Evolutionary conservation across 2,329 filamentous ascomycete genomes (phyloP), one percentile per base, ranked within the genome.

Genomic region (Fusarium sulawesiense): DNA sequence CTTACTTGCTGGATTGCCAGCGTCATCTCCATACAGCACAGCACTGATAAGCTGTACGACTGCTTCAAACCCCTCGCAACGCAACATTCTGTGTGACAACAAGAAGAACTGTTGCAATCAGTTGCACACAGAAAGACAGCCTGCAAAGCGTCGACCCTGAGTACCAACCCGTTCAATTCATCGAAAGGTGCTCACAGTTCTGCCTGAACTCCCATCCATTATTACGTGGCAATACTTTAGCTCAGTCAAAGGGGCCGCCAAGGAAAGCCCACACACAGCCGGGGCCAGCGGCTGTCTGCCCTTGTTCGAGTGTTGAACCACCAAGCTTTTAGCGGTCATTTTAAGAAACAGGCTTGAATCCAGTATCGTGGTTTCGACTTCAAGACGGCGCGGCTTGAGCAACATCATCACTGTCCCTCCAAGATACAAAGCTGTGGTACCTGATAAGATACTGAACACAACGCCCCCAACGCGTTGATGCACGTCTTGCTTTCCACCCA

Each of bases 161-260:
- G 47, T 69, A 45, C 27, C 42, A n/a, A 47, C 20, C 20, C 11
- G 11, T 48, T 21, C 54, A 50, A 14, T 49, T 50, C 54, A 44
- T 60, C 18, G 13, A 30, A 58, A 63, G 46, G 53, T 56, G 50
- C 37, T 57, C 60, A 44, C 56, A 73, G 69, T 66, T 56, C 61
- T 70, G 61, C 40, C 66, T 70, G 45, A 53, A 60, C 53, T 62
- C 63, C 72, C 60, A 50, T 71, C 21, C 68, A 73, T 76, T 75
- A 73, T 76, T 75, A 75, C 73, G 73, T 76, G 73, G 73, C 73
- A 73, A 73, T 56, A 72, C 62, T 73, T 44, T 73, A 71, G 68
- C 60, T 75, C 63, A 64, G 66, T 55, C 73, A 73, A 73, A 75
- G 72, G 73, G 73, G 72, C 70, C 73, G 68, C 72, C 68, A 72